Percentiles rank a stretch among this genome's conserved stretches.
These are phyloP conservation scores for Punica granatum DNA, from an alignment of 345 rosid species.

Conservation along the genomic window DNA sequence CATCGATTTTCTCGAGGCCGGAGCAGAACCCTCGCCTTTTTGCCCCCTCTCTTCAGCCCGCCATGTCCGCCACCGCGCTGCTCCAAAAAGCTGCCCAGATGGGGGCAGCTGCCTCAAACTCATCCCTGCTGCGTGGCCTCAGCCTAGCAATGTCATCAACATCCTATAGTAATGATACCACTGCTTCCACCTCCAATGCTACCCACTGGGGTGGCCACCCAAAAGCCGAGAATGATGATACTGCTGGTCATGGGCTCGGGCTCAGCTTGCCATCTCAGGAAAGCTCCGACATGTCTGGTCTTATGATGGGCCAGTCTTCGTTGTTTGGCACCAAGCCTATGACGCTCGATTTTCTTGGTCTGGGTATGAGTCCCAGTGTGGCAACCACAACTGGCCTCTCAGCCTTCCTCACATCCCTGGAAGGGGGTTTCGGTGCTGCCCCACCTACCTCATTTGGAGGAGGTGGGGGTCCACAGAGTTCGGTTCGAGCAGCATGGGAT, in stretches of 20 bases:
- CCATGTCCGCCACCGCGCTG: slow-evolving; percentile 95
- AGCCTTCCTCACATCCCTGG: slow-evolving; percentile 41
- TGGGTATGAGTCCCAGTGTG: slow-evolving; percentile 36
- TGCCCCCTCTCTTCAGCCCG: slow-evolving; percentile 33
- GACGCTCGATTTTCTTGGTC: slow-evolving; percentile 62
- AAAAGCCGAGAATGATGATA: slow-evolving; percentile 20
- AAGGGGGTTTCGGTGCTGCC: slow-evolving; percentile 29
- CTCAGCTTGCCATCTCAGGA: slow-evolving; percentile 27
- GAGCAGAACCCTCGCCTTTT: slow-evolving; percentile 23
- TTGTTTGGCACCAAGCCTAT: slow-evolving; percentile 42
- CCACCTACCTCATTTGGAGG: slow-evolving; percentile 24
- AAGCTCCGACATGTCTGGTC: slow-evolving; percentile 18
- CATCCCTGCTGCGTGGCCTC: slow-evolving; percentile 38
- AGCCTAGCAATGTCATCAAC: slow-evolving; percentile 36
- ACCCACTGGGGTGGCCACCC: slow-evolving; percentile 17
- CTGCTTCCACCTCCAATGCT: slow-evolving; percentile 4
- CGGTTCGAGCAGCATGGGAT: slow-evolving; percentile 32
- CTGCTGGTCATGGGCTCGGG: slow-evolving; percentile 26
- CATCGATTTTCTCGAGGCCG: slow-evolving; percentile 33
- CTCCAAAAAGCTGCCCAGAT: slow-evolving; percentile 94
- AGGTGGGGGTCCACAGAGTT: slow-evolving; percentile 6
- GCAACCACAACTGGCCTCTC: slow-evolving; percentile 30
- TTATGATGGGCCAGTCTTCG: slow-evolving; percentile 30
- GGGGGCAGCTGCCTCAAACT: slow-evolving; percentile 60
- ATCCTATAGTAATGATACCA: not conserved